Conservation (phyloP, 75 land plant species). For the Larix kaempferi region DNA sequence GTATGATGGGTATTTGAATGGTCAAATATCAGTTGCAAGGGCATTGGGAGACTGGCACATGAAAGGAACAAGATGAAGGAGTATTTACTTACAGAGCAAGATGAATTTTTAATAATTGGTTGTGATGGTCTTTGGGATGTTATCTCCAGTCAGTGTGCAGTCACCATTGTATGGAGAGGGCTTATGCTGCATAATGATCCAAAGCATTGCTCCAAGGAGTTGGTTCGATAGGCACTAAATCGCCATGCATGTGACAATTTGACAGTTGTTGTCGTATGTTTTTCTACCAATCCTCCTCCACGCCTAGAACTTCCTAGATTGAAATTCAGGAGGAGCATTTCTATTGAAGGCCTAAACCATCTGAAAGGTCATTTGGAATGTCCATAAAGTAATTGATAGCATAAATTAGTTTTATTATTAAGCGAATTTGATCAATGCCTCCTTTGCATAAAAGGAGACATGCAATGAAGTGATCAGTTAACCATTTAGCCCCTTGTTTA, state of each 20-base stretch:
- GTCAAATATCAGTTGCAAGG: slow-evolving; percentile 73
- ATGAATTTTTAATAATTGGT: slow-evolving; percentile 65
- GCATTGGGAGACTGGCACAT: slow-evolving; percentile 84
- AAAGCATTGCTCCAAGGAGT: slow-evolving; percentile 66
- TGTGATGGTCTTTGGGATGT: slow-evolving; percentile 93
- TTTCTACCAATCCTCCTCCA: slow-evolving; percentile 64
- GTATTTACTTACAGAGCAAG: slow-evolving; percentile 41
- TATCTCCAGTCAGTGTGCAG: slow-evolving; percentile 74
- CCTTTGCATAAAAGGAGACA: slow-evolving; percentile 1
- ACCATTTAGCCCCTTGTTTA: slow-evolving; percentile 1
- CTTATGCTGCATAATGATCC: slow-evolving; percentile 82
- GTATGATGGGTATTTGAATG: slow-evolving; percentile 65
- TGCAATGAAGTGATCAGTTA: not conserved
- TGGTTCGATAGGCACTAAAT: slow-evolving; percentile 71
- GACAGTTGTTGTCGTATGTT: slow-evolving; percentile 82
- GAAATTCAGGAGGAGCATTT: slow-evolving; percentile 49
- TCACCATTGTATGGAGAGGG: slow-evolving; percentile 61
- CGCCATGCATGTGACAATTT: slow-evolving; percentile 71
- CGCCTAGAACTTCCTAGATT: slow-evolving; percentile 39
- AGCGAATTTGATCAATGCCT: not conserved
- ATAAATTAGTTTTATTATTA: not conserved
- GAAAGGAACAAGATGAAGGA: slow-evolving; percentile 59
- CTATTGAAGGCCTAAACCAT: slow-evolving; percentile 43
- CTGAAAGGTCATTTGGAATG: slow-evolving; percentile 41
- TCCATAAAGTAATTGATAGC: not conserved